Evolutionary conservation across 1,284 basidiomycete species (phyloP), one percentile per base, ranked within the genome.

Genomic region (Melampsora allii-populina): DNA sequence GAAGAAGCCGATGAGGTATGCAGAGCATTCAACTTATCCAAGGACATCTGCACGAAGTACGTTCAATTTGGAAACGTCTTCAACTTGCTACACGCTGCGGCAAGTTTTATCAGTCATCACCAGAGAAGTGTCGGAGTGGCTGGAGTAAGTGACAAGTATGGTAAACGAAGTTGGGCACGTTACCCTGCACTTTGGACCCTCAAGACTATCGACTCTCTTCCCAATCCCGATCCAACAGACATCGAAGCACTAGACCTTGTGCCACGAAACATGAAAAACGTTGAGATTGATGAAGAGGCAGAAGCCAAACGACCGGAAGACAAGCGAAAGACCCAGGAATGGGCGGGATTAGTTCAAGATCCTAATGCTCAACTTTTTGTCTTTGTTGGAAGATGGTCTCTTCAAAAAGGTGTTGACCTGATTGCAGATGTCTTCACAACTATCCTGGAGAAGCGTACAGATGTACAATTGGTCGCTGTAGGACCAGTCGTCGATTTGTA

Each of bases 1-100:
- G 92, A 94, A 80, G 92, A 94, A 82, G 93, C 94, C 91, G 94
- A 93, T 84, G 92, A 95, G 81, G 92, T 95, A 63, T 95, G 92
- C 81, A 93, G 92, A 3, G 92, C 92, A 10, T 95, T 94, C 86
- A 94, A 94, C 82, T 91, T 95, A 80, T 90, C 90, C 84, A 94
- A 94, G 83, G 92, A 94, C 79, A 86, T 92, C 78, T 94, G 92
- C 84, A 92, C 89, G 71, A 94, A 94, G 79, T 95, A 95, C 80
- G 91, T 95, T 50, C 92, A 94, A 83, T 95, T 95, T 80, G 92
- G 92, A 78, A 95, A 95, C 84, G 94, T 92, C 12, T 94, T 94
- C 86, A 95, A 95, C 82, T 83, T 95, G 80, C 85, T 95, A 45
- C 92, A 94, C 80, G 92, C 92, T 29, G 92, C 88, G 14, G 92